Conservation (phyloP, 805 yeast genomes). For the Lipomyces chichibuensis region DNA sequence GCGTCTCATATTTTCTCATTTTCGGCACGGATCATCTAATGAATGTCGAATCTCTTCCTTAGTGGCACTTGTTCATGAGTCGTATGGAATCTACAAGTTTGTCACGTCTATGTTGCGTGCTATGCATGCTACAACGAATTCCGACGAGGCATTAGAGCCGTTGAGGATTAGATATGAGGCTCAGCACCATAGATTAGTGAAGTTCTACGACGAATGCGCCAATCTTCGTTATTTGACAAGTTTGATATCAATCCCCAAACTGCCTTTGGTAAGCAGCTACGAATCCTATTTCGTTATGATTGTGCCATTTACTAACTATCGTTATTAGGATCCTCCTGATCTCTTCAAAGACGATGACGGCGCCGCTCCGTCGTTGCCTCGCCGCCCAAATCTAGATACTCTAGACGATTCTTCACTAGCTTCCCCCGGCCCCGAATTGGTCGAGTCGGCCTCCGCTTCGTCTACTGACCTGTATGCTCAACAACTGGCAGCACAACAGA, state of each 20-base stretch:
- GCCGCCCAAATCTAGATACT: constrained; percentile 45
- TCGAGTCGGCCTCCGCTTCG: neutral
- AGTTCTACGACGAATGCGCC: constrained; percentile 88
- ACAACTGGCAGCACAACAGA: constrained; percentile 49
- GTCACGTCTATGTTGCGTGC: constrained; percentile 89
- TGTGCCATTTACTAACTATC: neutral
- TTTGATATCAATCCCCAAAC: constrained; percentile 75
- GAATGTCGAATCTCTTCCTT: constrained; percentile 85
- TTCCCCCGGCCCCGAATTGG: constrained; percentile 37
- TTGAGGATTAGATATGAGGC: constrained; percentile 69
- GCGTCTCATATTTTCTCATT: constrained; percentile 70
- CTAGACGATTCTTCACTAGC: constrained; percentile 36
- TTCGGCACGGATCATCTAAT: constrained; percentile 58
- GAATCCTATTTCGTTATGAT: neutral
- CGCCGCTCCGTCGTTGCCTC: constrained; percentile 48
- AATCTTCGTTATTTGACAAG: constrained; percentile 79
- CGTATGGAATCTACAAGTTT: constrained; percentile 90
- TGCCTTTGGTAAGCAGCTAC: constrained; percentile 45
- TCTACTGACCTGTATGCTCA: constrained; percentile 46
- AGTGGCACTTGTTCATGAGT: constrained; percentile 87
- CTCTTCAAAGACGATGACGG: constrained; percentile 53
- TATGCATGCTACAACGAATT: constrained; percentile 70
- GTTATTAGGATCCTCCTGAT: constrained; percentile 56
- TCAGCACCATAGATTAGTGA: constrained; percentile 71
- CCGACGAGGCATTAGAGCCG: constrained; percentile 75